Conservation (phyloP, 495 filamentous ascomycete species). For the Podospora appendiculata region DNA sequence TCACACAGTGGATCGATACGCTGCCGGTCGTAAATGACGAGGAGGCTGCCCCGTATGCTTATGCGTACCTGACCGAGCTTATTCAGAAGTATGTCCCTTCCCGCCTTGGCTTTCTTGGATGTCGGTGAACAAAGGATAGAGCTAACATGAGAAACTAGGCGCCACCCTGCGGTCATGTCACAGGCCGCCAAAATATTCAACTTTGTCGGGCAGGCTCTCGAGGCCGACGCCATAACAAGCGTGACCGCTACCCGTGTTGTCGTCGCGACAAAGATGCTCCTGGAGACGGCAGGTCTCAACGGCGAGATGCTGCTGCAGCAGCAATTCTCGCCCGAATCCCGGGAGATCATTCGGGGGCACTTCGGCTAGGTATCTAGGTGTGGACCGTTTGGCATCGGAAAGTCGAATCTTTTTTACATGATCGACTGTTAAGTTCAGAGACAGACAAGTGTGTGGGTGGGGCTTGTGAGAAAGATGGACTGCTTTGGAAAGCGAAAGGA, state of each 20-base stretch:
- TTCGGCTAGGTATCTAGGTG: slow-evolving; percentile 43
- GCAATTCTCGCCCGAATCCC: slow-evolving; percentile 64
- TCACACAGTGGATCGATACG: slow-evolving; percentile 76
- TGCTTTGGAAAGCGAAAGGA: too few species aligned
- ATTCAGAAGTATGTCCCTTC: slow-evolving; percentile 77
- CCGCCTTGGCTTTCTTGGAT: too few species aligned
- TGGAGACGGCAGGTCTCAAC: slow-evolving; percentile 62
- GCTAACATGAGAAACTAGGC: slow-evolving; percentile 41
- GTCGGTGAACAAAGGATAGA: too few species aligned
- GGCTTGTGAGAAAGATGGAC: too few species aligned
- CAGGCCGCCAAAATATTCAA: slow-evolving; percentile 74
- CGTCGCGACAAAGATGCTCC: slow-evolving; percentile 61
- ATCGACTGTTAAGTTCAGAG: too few species aligned
- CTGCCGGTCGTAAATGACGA: slow-evolving; percentile 92
- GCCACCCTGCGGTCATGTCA: slow-evolving; percentile 72
- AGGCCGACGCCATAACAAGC: slow-evolving; percentile 83
- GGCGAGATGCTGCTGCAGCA: slow-evolving; percentile 56
- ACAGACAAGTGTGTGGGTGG: too few species aligned
- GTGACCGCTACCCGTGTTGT: slow-evolving; percentile 68
- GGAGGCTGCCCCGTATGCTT: slow-evolving; percentile 94
- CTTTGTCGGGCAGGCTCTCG: slow-evolving; percentile 77
- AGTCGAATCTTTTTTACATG: too few species aligned
- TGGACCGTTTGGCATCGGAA: too few species aligned
- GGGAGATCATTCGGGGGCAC: slow-evolving; percentile 64
- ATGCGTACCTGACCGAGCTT: slow-evolving; percentile 81